Evolutionary conservation across 1,284 basidiomycete species (phyloP), one percentile per base, ranked within the genome.

Genomic region (Hemileia vastatrix): DNA sequence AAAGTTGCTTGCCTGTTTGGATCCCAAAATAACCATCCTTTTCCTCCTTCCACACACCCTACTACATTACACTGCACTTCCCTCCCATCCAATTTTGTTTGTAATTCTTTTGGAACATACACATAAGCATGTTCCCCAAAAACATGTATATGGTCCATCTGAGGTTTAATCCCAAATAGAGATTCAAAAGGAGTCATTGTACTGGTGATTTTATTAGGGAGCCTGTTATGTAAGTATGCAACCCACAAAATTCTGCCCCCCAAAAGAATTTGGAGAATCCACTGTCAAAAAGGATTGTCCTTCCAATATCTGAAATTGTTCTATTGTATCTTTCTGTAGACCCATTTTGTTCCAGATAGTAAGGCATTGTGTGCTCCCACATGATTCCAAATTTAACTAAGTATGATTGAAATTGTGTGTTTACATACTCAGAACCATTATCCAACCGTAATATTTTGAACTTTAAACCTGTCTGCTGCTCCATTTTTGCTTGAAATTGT

Each of bases 281-380:
- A 11, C 32, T 40, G 19, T 32, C 21, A 4, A 24, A 6, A 15
- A 58, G 27, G 5, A 58, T 13, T 4, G 47, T 58, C 13, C 48
- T 2, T 19, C 48, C 57, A 15, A 44, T 52, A 1, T 58, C 57
- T 13, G 23, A 21, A 2, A 60, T 15, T 1, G 51, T 52, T 15
- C 50, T 2, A 23, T 59, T 59, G 5, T 32, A 45, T n/a, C 57
- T 15, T 24, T 59, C 50, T 6, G 44, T 47, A 19, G 36, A 33
- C 6, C 58, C 31, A 23, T 60, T 60, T 33, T 60, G 58, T 6
- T 53, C 40, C 3, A 45, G 40, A 18, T 60, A 43, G n/a, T 60
- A 54, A 2, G 56, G 23, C 3, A 57, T 4, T 2, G 24, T 18
- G 3, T 45, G 1, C 32, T 57, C 56, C 3, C 13, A 13, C 5